Evolutionary conservation across 306 rosid genomes (phyloP), one percentile per base, ranked within the genome.

Genomic region (Luffa aegyptiaca): DNA sequence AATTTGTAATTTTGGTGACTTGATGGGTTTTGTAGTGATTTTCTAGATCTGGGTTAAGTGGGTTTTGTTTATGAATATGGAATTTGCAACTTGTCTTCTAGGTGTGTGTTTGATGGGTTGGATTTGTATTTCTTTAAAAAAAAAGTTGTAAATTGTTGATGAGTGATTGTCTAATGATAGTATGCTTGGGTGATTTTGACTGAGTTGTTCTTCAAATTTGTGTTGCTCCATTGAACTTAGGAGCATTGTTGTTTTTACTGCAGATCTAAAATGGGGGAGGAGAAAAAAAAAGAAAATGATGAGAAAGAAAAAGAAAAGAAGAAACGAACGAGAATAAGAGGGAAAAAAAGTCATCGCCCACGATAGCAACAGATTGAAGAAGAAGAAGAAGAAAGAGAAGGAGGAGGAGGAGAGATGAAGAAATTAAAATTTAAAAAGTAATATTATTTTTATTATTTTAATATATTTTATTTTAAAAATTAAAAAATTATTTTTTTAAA

Each of bases 1-100:
- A 20, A 3, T 55, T 55, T 55, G 18, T 26, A 55, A 5, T 55
- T 55, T 26, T 55, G 20, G 16, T 55, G 26, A 17, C 4, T 55
- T 55, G 7, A 55, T 16, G 8, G 8, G 57, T 51, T 9, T 55
- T 55, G 10, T 20, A 16, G 14, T 55, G 21, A 8, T 31, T 49
- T 74, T 48, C 45, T 53, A 75, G 84, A 81, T 81, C 84, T 81
- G 84, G 57, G 17, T 63, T 21, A 36, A 62, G 31, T 17, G 56
- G 68, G 44, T 41, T 8, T 0, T 11, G 21, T 69, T 41, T 80
- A 51, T 18, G 77, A 69, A 26, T 53, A 51, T 46, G 45, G 13
- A n/a, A 46, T 64, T 62, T 17, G 45, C 51, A 10, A 13, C 56
- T 51, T 51, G 12, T 51, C 17, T 51, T 51, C 56, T 51, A 2